Conservation (phyloP, 2,329 filamentous ascomycete species). For the Talaromyces funiculosus region DNA sequence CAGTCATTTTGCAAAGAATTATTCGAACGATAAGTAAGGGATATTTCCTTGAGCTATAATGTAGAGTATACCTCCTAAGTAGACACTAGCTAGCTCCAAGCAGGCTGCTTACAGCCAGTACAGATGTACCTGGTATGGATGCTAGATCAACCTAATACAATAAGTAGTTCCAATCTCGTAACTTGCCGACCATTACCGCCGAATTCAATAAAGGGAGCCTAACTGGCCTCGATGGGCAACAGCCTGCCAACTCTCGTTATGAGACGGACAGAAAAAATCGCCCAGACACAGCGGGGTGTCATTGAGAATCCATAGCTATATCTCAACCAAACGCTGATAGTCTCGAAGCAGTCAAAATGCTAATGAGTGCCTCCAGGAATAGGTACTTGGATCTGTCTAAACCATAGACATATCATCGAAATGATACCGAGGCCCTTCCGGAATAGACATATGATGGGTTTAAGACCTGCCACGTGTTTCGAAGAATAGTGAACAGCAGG, state of each 20-base stretch:
- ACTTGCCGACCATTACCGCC: not conserved
- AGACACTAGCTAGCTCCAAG: not conserved
- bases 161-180: not conserved
- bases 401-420: not conserved
- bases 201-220: not conserved
- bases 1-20: no score
- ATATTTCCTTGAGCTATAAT: not conserved
- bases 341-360: not conserved
- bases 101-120: not conserved
- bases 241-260: not conserved
- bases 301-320: not conserved
- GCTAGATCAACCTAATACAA: conserved; percentile 4
- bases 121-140: not conserved
- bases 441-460: not conserved
- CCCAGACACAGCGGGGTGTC: not conserved
- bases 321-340: not conserved
- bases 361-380: not conserved
- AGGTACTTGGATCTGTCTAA: not conserved
- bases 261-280: not conserved
- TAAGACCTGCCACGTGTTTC: conserved; percentile 3
- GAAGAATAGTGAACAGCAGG: not conserved
- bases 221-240: not conserved
- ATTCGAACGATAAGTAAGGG: not conserved
- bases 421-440: not conserved
- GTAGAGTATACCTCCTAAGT: not conserved